These are phyloP conservation scores for Aspergillus transmontanensis DNA, from an alignment of 2,329 filamentous ascomycete species.

Conservation along the genomic window DNA sequence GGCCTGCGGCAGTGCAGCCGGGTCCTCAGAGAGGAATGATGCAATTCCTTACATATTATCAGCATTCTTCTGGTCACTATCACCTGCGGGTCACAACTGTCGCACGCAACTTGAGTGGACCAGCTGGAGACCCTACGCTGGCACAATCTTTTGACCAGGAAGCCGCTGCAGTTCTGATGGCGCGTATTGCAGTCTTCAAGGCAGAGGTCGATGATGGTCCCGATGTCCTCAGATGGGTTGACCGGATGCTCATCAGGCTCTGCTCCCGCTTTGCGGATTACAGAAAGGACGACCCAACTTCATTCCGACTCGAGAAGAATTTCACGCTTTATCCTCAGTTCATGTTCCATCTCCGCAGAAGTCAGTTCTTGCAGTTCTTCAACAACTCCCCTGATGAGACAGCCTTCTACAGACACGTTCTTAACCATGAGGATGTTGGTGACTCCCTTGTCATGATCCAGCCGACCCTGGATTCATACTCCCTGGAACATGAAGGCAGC, in stretches of 20 bases:
- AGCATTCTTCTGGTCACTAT: constrained; percentile 94
- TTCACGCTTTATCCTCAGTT: constrained; percentile 98
- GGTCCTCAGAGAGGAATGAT: constrained; percentile 91
- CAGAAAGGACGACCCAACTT: constrained; percentile 95
- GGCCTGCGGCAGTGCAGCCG: constrained; percentile 80
- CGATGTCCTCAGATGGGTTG: constrained; percentile 97
- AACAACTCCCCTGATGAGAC: constrained; percentile 99
- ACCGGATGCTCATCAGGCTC: constrained; percentile 94
- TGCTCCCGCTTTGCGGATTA: constrained; percentile 98
- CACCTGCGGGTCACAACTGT: constrained; percentile 95
- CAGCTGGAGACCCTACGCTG: constrained; percentile 89
- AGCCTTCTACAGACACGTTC: constrained; percentile 95
- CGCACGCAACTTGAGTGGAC: constrained; percentile 85
- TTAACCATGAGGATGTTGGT: constrained; percentile 95
- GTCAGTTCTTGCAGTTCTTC: constrained; percentile 98
- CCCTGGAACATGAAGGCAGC: constrained; percentile 90
- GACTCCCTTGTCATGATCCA: constrained; percentile 99
- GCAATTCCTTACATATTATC: constrained; percentile 98
- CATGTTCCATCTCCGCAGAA: constrained; percentile 98
- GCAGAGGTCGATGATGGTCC: constrained; percentile 97
- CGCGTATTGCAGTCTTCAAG: constrained; percentile 98
- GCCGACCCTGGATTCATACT: constrained; percentile 95
- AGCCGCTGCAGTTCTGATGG: constrained; percentile 96
- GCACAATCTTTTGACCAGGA: constrained; percentile 98
- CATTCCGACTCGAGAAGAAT: constrained; percentile 96